These are phyloP conservation scores for Haplosporangium sp. DNA, from an alignment of 371 early-diverging fungal species.

Conservation along the genomic window DNA sequence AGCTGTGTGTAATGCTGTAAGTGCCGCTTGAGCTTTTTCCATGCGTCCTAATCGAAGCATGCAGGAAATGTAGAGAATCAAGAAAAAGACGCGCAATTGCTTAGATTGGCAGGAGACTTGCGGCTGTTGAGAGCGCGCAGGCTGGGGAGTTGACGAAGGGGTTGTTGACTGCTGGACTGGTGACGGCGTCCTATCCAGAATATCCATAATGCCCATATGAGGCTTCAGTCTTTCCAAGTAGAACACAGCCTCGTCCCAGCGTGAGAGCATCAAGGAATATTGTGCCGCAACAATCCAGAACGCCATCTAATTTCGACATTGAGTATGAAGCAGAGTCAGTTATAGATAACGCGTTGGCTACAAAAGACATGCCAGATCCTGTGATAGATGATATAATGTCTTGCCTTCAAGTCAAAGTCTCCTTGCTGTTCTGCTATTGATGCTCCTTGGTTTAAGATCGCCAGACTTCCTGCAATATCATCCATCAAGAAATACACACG, in stretches of 20 bases:
- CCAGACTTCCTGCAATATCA: slow-evolving; percentile 41
- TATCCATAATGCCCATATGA: slow-evolving; percentile 26
- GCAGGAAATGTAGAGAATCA: slow-evolving; percentile 42
- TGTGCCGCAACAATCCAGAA: slow-evolving; percentile 54
- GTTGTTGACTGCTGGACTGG: not conserved
- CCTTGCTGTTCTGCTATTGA: slow-evolving; percentile 29
- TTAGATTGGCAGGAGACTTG: slow-evolving; percentile 24
- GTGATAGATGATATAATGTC: not conserved
- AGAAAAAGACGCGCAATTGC: slow-evolving; percentile 44
- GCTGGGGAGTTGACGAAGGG: not conserved
- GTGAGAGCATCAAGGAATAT: slow-evolving; percentile 43
- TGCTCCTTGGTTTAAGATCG: slow-evolving; percentile 32
- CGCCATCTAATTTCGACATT: slow-evolving; percentile 21
- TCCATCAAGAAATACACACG: slow-evolving; percentile 33
- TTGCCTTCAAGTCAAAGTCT: slow-evolving; percentile 49
- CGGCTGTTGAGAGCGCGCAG: not conserved
- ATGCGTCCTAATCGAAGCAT: slow-evolving; percentile 38
- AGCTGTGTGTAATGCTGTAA: slow-evolving; percentile 25
- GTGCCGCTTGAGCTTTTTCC: slow-evolving; percentile 25
- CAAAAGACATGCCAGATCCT: not conserved
- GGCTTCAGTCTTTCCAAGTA: slow-evolving; percentile 34
- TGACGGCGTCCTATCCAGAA: not conserved
- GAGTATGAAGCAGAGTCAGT: not conserved
- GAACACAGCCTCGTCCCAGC: slow-evolving; percentile 36
- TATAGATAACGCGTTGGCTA: no score